A percentile compares a stretch with the other conserved stretches of the same genome.
Evolutionary conservation across 2,329 filamentous ascomycete genomes (phyloP).

Genomic region (Botryotinia calthae): DNA sequence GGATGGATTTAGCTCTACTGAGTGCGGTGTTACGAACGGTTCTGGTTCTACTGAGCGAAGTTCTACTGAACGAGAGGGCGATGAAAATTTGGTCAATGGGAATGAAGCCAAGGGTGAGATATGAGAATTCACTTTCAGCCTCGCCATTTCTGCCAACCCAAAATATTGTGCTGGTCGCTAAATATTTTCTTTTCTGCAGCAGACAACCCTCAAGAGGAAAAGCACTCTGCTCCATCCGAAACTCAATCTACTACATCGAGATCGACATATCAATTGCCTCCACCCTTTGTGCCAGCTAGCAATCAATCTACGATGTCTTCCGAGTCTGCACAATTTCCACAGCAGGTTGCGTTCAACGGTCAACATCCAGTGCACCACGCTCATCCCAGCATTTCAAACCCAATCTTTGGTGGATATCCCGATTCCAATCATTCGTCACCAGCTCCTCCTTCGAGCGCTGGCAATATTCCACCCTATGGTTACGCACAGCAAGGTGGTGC

Average conservation of each 20-base stretch:
- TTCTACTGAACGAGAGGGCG: conserved; percentile 3
- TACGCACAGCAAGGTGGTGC: conserved; percentile 25
- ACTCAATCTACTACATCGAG: conserved; percentile 31
- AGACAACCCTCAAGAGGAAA: conserved; percentile 24
- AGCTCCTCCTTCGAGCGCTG: conserved; percentile 50
- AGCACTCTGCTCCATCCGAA: conserved; percentile 31
- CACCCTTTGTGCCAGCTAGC: conserved; percentile 43
- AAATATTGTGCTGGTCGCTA: conserved; percentile 18
- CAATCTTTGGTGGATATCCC: conserved; percentile 55
- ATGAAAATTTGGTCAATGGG: not conserved
- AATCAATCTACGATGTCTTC: conserved; percentile 26
- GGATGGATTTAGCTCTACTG: conserved; percentile 8
- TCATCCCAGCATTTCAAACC: conserved; percentile 54
- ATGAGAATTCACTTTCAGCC: conserved; percentile 16
- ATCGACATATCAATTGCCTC: conserved; percentile 45
- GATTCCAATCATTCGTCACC: conserved; percentile 59
- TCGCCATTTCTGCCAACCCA: not conserved
- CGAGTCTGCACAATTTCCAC: conserved; percentile 26
- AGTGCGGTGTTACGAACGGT: not conserved
- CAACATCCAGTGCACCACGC: conserved; percentile 47
- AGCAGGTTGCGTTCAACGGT: conserved; percentile 30
- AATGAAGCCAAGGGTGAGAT: conserved; percentile 26
- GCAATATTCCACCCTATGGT: conserved; percentile 41
- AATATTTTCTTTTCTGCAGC: conserved; percentile 7
- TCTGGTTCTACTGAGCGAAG: not conserved